These are phyloP conservation scores for Crucihimalaya himalaica DNA, from an alignment of 345 rosid species.

Conservation along the genomic window DNA sequence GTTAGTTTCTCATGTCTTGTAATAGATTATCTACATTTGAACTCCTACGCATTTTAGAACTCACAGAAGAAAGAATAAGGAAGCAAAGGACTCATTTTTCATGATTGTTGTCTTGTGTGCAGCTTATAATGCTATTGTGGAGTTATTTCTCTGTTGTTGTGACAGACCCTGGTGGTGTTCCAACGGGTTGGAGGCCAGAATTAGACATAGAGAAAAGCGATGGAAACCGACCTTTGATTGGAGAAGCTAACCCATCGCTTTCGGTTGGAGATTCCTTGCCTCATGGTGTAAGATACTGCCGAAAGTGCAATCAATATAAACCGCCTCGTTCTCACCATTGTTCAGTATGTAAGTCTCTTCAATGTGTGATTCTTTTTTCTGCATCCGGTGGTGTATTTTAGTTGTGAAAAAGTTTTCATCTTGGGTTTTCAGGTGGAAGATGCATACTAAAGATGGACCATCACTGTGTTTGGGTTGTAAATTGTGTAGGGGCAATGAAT, in stretches of 20 bases:
- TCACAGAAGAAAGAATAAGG: neutral
- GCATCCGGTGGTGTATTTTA: neutral
- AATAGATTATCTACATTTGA: neutral
- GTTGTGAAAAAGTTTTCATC: conserved; percentile 30
- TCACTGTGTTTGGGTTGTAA: conserved; percentile 94
- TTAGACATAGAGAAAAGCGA: conserved; percentile 60
- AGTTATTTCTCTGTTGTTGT: conserved; percentile 71
- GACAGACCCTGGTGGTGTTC: conserved; percentile 86
- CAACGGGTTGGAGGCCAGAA: conserved; percentile 62
- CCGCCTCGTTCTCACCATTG: conserved; percentile 85
- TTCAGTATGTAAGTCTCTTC: conserved; percentile 68
- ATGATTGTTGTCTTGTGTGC: conserved; percentile 32
- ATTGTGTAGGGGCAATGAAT: conserved; percentile 82
- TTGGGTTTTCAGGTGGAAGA: conserved; percentile 64
- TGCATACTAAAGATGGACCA: conserved; percentile 90
- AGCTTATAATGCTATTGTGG: conserved; percentile 80
- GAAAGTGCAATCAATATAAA: conserved; percentile 67
- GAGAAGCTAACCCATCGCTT: conserved; percentile 21
- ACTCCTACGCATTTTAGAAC: neutral
- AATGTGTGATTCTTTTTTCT: neutral
- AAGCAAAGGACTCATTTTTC: neutral
- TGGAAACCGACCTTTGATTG: conserved; percentile 8
- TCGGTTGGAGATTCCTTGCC: conserved; percentile 39
- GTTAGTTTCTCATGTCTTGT: neutral
- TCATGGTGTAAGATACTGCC: conserved; percentile 56